phyloP scores from a whole-genome alignment of 78 protist genomes.

The Speleostelium caveatum region DNA sequence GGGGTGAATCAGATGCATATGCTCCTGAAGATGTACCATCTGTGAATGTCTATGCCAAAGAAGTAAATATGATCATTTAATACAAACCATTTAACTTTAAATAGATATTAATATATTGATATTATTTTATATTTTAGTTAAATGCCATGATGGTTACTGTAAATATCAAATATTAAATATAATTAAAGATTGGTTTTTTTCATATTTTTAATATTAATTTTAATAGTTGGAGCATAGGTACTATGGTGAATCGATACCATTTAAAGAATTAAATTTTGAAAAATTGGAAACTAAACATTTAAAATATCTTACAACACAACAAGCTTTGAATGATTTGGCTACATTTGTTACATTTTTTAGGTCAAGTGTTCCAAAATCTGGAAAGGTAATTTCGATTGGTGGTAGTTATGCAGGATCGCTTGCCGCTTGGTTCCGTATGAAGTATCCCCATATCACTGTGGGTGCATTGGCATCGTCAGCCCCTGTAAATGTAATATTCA shows the following conservation, averaged over 20 bases:
- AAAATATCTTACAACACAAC: slow-evolving; percentile 48
- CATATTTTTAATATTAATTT: neutral
- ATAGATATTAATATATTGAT: too few relatives aligned
- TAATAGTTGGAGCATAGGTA: slow-evolving; percentile 84
- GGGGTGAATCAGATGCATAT: too few relatives aligned
- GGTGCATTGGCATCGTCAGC: slow-evolving; percentile 30
- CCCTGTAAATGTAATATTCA: neutral
- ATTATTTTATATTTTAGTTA: too few relatives aligned
- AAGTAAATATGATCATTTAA: too few relatives aligned
- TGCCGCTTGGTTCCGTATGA: slow-evolving; percentile 34
- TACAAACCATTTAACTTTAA: too few relatives aligned
- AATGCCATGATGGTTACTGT: slow-evolving; percentile 75
- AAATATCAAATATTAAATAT: too few relatives aligned
- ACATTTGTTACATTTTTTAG: neutral
- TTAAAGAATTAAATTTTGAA: too few relatives aligned
- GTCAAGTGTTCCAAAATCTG: slow-evolving; percentile 14
- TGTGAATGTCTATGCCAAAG: slow-evolving; percentile 62
- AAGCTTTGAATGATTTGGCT: slow-evolving; percentile 66
- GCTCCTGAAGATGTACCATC: neutral
- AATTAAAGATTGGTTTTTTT: too few relatives aligned
- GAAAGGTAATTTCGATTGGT: slow-evolving; percentile 10
- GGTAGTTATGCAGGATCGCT: slow-evolving; percentile 78
- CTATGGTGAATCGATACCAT: too few relatives aligned
- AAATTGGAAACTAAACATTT: neutral
- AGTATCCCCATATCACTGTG: slow-evolving; percentile 31